Evolutionary conservation across 805 yeast species (phyloP), one percentile per base, ranked within the genome.

Genomic region (Lipomyces oligophaga): DNA sequence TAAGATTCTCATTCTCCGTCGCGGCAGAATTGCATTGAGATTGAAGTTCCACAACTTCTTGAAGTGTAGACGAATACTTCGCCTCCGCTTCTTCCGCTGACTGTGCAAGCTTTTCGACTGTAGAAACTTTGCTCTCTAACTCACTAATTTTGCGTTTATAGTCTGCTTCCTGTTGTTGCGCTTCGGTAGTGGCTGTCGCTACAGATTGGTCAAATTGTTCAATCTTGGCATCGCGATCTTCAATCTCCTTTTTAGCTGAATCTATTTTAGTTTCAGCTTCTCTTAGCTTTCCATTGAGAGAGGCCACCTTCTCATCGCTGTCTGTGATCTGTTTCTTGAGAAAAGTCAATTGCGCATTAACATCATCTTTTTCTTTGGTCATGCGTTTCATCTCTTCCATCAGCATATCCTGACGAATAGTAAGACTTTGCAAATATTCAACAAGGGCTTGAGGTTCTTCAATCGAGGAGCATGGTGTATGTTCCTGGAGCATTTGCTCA

Each of bases 391-490:
- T 66, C 61, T 90, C 97, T 1, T 72, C 74, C 55, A 75, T 78
- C 47, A 83, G 69, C 67, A 89, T 63, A 1, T 69, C 70, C 26
- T 76, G 78, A 59, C 84, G 83, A 41, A 77, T 72, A 18, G 74
- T 75, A 41, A 85, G 63, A 25, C 84, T 80, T 31, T 73, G 70
- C 40, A 90, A 72, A 63, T 81, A 89, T 33, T 82, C 87, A 27
- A 80, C 78, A 32, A 90, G 68, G 5, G 77, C 69, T 7, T 79
- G 85, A 1, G 83, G 78, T 60, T 90, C 96, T 0, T 81, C 68
- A 19, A 93, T 78, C 28, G 81, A 75, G 1, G 84, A 74, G 40
- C 85, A 74, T 0, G 97, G 97, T 0, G 97, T 89, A 54, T 77
- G 67, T 58, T 90, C 97, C 41, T 77, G 72, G 49, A 90, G 67